Percentiles rank a stretch among this genome's conserved stretches.
Evolutionary conservation across 2,329 filamentous ascomycete species (phyloP).

Genomic region (Ascochyta clinopodiicola): DNA sequence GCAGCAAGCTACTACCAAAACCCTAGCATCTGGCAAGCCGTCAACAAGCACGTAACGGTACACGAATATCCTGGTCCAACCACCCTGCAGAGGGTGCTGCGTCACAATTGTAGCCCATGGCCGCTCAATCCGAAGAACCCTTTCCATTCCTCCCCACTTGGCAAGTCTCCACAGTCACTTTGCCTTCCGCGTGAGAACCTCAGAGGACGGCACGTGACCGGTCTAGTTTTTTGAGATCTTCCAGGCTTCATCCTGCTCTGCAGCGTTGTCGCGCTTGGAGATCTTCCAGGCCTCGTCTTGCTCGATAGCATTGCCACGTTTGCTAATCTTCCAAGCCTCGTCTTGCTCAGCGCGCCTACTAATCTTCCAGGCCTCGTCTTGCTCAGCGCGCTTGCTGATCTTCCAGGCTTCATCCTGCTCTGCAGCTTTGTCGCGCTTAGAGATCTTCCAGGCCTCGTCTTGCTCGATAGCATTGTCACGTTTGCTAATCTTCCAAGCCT

Average conservation of each 20-base stretch:
- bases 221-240: neutral
- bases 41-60: neutral
- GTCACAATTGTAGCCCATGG: neutral
- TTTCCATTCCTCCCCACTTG: neutral
- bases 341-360: neutral
- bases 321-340: neutral
- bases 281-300: neutral
- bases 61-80: neutral
- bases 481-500: neutral
- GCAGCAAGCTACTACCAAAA: neutral
- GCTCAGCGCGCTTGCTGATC: neutral
- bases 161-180: neutral
- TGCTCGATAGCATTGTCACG: too few relatives aligned
- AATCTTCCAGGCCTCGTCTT: neutral
- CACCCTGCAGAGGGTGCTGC: slow-evolving; percentile 1
- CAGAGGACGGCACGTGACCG: neutral
- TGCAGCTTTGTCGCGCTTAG: neutral
- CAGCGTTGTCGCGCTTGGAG: neutral
- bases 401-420: too few relatives aligned
- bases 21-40: neutral
- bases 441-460: neutral
- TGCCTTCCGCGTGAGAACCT: neutral
- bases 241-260: neutral
- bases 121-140: neutral
- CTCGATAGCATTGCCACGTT: too few relatives aligned